Evolutionary conservation across 1,284 basidiomycete genomes (phyloP).

Genomic region (Ganoderma multipileum): DNA sequence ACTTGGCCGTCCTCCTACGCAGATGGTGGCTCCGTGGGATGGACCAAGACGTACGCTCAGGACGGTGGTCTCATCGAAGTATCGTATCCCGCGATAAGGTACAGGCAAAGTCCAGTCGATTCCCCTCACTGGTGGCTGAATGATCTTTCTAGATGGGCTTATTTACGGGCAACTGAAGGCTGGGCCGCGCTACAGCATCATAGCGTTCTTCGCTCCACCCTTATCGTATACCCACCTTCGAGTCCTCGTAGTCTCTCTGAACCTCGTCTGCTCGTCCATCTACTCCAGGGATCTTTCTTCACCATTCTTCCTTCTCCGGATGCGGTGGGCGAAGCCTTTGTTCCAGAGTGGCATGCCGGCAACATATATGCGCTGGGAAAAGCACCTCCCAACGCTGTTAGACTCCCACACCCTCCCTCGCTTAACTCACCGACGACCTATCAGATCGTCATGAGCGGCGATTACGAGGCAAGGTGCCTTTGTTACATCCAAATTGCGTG

Average conservation of each 20-base stretch:
- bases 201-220: slow-evolving; percentile 63
- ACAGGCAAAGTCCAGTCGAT: slow-evolving; percentile 14
- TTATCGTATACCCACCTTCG: slow-evolving; percentile 62
- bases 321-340: slow-evolving; percentile 21
- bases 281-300: slow-evolving; percentile 72
- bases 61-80: slow-evolving; percentile 58
- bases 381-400: slow-evolving; percentile 54
- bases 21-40: slow-evolving; percentile 64
- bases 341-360: slow-evolving; percentile 73
- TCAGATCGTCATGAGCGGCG: slow-evolving; percentile 65
- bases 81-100: slow-evolving; percentile 69
- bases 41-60: slow-evolving; percentile 51
- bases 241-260: slow-evolving; percentile 9
- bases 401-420: slow-evolving; percentile 55
- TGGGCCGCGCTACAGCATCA: slow-evolving; percentile 85
- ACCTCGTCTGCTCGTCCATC: slow-evolving; percentile 52
- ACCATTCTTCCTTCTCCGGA: slow-evolving; percentile 54
- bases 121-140: neutral
- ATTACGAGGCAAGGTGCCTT: slow-evolving; percentile 65
- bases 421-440: slow-evolving; percentile 51
- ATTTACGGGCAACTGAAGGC: slow-evolving; percentile 74
- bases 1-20: slow-evolving; percentile 72
- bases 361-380: slow-evolving; percentile 73
- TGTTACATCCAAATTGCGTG: neutral
- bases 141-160: slow-evolving; percentile 60